These are phyloP conservation scores for Debaryomyces sp. DNA, from an alignment of 1,139 yeast species.

Conservation along the genomic window DNA sequence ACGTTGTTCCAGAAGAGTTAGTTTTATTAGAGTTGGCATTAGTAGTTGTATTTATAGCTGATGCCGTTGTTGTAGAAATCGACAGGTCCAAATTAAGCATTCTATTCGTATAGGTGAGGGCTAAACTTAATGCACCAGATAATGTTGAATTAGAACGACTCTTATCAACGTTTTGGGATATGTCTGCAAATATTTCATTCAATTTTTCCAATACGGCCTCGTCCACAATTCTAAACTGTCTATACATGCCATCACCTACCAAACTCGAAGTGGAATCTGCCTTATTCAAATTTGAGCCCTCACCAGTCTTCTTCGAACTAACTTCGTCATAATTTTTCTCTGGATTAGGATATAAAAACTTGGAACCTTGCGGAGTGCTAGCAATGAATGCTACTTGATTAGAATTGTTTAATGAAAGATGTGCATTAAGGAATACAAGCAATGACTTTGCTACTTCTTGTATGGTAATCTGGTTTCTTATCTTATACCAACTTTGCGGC, in stretches of 20 bases:
- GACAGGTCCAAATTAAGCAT: slow-evolving; percentile 55
- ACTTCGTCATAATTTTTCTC: slow-evolving; percentile 26
- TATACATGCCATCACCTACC: slow-evolving; percentile 60
- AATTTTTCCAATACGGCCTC: slow-evolving; percentile 71
- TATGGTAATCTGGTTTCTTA: slow-evolving; percentile 47
- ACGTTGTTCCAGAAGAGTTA: slow-evolving; percentile 9
- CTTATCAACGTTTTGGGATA: slow-evolving; percentile 22
- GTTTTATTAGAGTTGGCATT: slow-evolving; percentile 17
- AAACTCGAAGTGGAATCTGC: slow-evolving; percentile 18
- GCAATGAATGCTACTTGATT: slow-evolving; percentile 85
- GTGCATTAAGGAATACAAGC: slow-evolving; percentile 79
- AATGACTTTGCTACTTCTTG: slow-evolving; percentile 61
- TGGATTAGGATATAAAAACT: slow-evolving; percentile 68
- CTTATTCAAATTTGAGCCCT: not conserved
- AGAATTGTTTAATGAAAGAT: slow-evolving; percentile 79
- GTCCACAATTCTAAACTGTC: slow-evolving; percentile 84
- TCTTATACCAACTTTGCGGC: slow-evolving; percentile 73
- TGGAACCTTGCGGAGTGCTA: slow-evolving; percentile 72
- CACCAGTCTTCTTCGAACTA: slow-evolving; percentile 3
- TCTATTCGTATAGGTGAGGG: slow-evolving; percentile 79
- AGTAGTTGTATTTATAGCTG: slow-evolving; percentile 48
- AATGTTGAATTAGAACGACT: slow-evolving; percentile 43
- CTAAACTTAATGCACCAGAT: slow-evolving; percentile 79
- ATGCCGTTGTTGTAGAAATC: slow-evolving; percentile 49
- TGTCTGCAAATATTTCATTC: slow-evolving; percentile 45